phyloP scores from a whole-genome alignment of 1,139 yeast species.

The Sugiyamaella castrensis region DNA sequence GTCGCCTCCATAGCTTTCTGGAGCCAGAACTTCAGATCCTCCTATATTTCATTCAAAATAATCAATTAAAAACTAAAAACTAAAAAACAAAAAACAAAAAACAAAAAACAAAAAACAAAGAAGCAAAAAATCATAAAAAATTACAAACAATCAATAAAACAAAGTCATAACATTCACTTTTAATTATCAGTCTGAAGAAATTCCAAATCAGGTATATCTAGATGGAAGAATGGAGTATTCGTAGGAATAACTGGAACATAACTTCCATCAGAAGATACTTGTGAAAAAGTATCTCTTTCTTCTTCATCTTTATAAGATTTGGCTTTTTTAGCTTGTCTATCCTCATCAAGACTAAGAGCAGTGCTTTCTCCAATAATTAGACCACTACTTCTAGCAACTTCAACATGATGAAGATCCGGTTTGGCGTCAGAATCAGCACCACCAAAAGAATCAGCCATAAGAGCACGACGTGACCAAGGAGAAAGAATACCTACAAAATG shows the following conservation, averaged over 20 bases:
- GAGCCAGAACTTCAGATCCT: too few species aligned
- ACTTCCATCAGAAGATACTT: slow-evolving; percentile 32
- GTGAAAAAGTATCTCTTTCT: slow-evolving; percentile 23
- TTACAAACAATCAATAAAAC: too few species aligned
- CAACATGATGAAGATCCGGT: slow-evolving; percentile 26
- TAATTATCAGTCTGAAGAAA: slow-evolving; percentile 8
- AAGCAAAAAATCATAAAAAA: too few species aligned
- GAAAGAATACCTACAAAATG: slow-evolving; percentile 84
- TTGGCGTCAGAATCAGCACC: slow-evolving; percentile 42
- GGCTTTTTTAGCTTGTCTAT: slow-evolving; percentile 21
- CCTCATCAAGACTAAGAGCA: slow-evolving; percentile 25
- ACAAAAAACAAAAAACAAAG: too few species aligned
- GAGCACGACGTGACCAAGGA: slow-evolving; percentile 82
- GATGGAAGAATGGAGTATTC: slow-evolving; percentile 79
- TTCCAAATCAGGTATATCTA: slow-evolving; percentile 73
- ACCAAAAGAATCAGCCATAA: slow-evolving; percentile 79
- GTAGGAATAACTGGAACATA: slow-evolving; percentile 64
- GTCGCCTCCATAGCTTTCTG: too few species aligned
- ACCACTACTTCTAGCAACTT: slow-evolving; percentile 21
- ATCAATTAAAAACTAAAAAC: too few species aligned
- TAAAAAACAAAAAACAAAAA: too few species aligned
- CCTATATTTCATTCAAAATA: too few species aligned
- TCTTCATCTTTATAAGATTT: slow-evolving; percentile 25
- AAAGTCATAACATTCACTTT: not conserved
- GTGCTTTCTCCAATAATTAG: slow-evolving; percentile 26